Conservation (phyloP, 768 basidiomycete species). For the Tephrocybe sp. region DNA sequence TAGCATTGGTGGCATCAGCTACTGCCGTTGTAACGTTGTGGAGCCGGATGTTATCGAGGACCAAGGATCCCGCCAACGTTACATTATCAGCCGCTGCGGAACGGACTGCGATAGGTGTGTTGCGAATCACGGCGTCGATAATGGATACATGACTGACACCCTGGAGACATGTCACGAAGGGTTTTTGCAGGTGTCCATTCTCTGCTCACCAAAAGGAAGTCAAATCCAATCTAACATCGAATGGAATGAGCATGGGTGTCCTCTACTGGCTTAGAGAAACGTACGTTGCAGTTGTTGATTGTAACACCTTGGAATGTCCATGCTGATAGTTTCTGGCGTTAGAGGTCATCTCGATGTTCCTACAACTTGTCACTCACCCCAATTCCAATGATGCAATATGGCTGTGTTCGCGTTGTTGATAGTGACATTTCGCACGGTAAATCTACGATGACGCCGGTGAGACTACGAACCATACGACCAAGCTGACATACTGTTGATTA, state of each 20-base stretch:
- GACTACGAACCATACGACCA: background rate
- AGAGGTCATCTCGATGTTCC: background rate
- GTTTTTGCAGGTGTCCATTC: background rate
- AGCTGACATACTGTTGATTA: conserved; percentile 63
- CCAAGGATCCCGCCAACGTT: conserved; percentile 52
- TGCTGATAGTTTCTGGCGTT: conserved; percentile 24
- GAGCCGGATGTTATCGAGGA: conserved; percentile 60
- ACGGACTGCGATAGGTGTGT: conserved; percentile 60
- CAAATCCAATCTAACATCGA: conserved; percentile 9
- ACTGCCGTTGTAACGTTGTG: conserved; percentile 60
- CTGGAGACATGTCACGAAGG: conserved; percentile 23
- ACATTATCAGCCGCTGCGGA: conserved; percentile 43
- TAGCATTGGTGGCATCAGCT: conserved; percentile 31
- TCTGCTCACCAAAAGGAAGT: conserved; percentile 5
- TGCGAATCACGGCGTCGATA: conserved; percentile 55
- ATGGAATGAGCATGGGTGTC: background rate
- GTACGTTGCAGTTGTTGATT: conserved; percentile 38
- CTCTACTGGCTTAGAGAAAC: background rate
- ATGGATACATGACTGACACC: conserved; percentile 54
- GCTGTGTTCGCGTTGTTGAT: conserved; percentile 30
- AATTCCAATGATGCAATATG: conserved; percentile 16
- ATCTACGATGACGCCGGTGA: conserved; percentile 24
- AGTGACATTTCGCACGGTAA: conserved; percentile 63
- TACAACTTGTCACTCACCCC: conserved; percentile 10
- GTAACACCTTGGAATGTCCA: conserved; percentile 41